A percentile compares a stretch with the other conserved stretches of the same genome.
Evolutionary conservation across 805 yeast species (phyloP).

Genomic region (Zygosaccharomyces bisporus): DNA sequence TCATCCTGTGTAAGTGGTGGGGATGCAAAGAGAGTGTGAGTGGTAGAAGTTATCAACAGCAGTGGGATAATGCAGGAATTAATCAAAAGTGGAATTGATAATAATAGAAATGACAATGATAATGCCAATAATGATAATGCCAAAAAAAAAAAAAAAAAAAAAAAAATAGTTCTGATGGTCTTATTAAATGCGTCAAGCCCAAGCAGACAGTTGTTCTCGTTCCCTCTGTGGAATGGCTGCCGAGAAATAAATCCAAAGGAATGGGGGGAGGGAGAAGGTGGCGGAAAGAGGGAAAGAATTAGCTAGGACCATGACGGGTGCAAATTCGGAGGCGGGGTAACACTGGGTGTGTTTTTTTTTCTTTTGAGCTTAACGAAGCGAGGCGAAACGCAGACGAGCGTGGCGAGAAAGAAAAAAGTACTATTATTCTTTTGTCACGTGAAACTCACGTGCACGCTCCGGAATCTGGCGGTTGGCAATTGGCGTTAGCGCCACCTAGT

Average conservation of each 20-base stretch:
- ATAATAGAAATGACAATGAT: too few relatives aligned
- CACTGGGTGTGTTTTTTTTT: too few relatives aligned
- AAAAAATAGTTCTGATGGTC: constrained; percentile 1
- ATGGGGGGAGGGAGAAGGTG: not conserved
- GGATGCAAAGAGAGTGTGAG: not conserved
- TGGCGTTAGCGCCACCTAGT: too few relatives aligned
- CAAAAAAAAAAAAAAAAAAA: not conserved
- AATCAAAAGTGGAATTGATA: too few relatives aligned
- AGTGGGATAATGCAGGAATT: too few relatives aligned
- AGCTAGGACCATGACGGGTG: not conserved
- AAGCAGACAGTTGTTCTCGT: not conserved
- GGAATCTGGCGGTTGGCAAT: too few relatives aligned
- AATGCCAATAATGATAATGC: too few relatives aligned
- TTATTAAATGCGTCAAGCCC: not conserved
- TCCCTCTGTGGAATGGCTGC: not conserved
- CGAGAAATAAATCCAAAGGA: not conserved
- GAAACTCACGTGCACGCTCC: too few relatives aligned
- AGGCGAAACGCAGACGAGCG: too few relatives aligned
- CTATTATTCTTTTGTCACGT: too few relatives aligned
- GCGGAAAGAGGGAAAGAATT: not conserved
- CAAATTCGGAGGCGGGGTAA: not conserved
- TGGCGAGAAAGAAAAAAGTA: too few relatives aligned
- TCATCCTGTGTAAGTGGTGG: not conserved
- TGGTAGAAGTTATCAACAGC: not conserved
- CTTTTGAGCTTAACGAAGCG: too few relatives aligned